A percentile compares a stretch with the other conserved stretches of the same genome.
Evolutionary conservation across 140 eudicot genomes (phyloP).

Genomic region (Stevia rebaudiana): DNA sequence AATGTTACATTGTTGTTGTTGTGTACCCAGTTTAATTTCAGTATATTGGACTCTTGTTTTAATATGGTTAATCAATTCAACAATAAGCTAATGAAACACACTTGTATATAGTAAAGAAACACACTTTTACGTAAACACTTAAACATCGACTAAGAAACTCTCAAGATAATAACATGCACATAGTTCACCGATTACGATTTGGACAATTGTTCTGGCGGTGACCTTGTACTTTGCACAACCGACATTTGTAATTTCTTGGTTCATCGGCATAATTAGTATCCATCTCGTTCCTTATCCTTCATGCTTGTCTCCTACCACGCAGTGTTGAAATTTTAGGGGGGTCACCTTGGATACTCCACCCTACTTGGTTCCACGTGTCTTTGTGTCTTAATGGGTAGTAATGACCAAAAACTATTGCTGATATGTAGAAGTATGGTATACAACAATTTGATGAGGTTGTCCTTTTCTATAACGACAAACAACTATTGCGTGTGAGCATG

Average conservation of each 20-base stretch:
- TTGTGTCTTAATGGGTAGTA: neutral
- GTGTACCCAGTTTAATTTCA: too few species aligned
- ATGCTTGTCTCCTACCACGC: neutral
- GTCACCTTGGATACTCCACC: neutral
- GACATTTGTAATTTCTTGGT: neutral
- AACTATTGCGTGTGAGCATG: neutral
- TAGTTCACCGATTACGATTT: too few species aligned
- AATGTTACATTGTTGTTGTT: too few species aligned
- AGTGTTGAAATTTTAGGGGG: neutral
- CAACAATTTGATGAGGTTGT: neutral
- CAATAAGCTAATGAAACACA: too few species aligned
- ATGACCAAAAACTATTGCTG: neutral
- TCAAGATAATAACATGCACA: too few species aligned
- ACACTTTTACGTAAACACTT: too few species aligned
- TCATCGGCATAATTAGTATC: neutral
- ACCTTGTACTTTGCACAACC: neutral
- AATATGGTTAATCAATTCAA: too few species aligned
- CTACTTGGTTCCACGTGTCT: neutral
- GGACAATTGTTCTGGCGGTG: too few species aligned
- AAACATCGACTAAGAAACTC: too few species aligned
- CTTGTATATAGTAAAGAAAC: too few species aligned
- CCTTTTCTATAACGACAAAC: neutral
- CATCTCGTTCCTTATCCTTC: neutral
- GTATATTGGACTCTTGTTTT: too few species aligned
- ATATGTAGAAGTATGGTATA: neutral